These are phyloP conservation scores for Avena sativa DNA, from an alignment of 176 grass and related monocot species.

Conservation along the genomic window DNA sequence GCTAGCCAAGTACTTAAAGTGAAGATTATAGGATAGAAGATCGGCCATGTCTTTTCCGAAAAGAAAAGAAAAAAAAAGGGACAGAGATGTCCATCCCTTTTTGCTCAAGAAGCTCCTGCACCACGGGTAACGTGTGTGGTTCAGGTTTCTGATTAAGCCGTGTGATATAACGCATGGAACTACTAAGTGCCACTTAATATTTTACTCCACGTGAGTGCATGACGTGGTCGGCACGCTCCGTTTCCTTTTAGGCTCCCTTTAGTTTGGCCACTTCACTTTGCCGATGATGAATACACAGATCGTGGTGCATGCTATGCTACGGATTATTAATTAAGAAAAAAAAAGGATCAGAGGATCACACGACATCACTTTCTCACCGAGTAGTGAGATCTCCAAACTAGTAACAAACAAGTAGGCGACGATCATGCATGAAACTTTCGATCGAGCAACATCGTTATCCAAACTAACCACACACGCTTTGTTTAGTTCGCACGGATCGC, in stretches of 20 bases:
- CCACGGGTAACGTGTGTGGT: not conserved
- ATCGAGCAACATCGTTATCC: not conserved
- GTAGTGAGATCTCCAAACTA: not conserved
- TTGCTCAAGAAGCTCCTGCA: not conserved
- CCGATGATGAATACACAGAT: not conserved
- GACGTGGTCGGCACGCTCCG: too few relatives aligned
- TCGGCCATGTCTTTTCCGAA: too few relatives aligned
- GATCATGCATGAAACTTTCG: not conserved
- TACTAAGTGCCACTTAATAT: not conserved
- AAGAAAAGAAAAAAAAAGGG: too few relatives aligned
- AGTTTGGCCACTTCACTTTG: constrained; percentile 27
- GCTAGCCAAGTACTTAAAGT: too few relatives aligned
- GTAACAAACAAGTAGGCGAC: not conserved
- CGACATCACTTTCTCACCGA: not conserved
- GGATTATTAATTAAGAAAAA: not conserved
- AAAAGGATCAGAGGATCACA: not conserved
- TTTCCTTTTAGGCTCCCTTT: not conserved
- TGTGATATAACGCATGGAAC: not conserved
- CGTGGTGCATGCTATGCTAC: too few relatives aligned
- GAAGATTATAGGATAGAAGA: too few relatives aligned
- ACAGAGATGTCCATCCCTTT: too few relatives aligned
- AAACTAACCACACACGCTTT: not conserved
- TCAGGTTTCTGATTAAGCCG: not conserved
- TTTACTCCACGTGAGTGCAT: too few relatives aligned
- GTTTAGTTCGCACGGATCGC: constrained; percentile 15